Evolutionary conservation across 352 stramenopile genomes (phyloP).

Genomic region (Elongisporangium senticosum): DNA sequence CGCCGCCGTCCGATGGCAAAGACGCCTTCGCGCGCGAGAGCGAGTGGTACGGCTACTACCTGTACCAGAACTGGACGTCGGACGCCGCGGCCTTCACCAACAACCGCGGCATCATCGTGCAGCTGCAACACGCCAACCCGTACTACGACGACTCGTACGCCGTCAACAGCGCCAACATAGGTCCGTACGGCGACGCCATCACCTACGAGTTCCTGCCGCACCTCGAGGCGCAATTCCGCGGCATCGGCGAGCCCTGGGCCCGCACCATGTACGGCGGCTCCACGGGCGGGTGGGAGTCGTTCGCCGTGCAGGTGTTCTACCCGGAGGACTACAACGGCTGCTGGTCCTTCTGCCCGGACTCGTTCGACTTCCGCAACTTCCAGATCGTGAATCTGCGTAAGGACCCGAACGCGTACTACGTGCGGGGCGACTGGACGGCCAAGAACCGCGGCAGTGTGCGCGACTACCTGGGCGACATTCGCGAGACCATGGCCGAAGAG

Average conservation of each 20-base stretch:
- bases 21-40: constrained; percentile 4
- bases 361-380: constrained; percentile 73
- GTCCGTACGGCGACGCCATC: constrained; percentile 69
- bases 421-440: constrained; percentile 59
- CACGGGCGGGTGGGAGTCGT: constrained; percentile 67
- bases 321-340: constrained; percentile 76
- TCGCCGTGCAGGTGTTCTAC: constrained; percentile 71
- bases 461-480: constrained; percentile 59
- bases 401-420: constrained; percentile 67
- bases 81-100: constrained; percentile 48
- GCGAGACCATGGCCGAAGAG: constrained; percentile 68
- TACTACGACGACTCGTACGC: constrained; percentile 82
- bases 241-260: constrained; percentile 55
- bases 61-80: constrained; percentile 74
- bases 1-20: constrained; percentile 17
- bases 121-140: constrained; percentile 70
- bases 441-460: constrained; percentile 58
- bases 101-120: constrained; percentile 67
- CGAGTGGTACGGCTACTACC: constrained; percentile 59
- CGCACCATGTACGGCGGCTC: constrained; percentile 76
- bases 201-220: constrained; percentile 73
- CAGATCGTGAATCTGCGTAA: constrained; percentile 62
- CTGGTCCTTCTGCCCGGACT: constrained; percentile 76
- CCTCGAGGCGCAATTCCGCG: constrained; percentile 52
- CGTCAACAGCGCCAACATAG: constrained; percentile 71